A percentile compares a stretch with the other conserved stretches of the same genome.
Evolutionary conservation across 768 basidiomycete genomes (phyloP).

Genomic region (Suillus luteus): DNA sequence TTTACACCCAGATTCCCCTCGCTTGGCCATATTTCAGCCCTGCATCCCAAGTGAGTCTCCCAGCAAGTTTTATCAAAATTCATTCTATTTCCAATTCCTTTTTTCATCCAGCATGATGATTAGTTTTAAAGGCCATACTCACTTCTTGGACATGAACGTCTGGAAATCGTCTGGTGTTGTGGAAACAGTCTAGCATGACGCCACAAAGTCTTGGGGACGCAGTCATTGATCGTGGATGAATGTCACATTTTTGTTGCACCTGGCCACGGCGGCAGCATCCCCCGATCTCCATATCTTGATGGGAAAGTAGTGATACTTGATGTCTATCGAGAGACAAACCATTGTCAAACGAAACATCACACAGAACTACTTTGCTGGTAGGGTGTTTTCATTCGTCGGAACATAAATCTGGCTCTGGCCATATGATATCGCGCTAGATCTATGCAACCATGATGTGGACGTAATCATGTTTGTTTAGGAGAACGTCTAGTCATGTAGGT

Average conservation of each 20-base stretch:
- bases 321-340: background rate
- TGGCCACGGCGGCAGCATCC: slow-evolving; percentile 49
- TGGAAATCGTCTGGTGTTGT: slow-evolving; percentile 53
- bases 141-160: slow-evolving; percentile 58
- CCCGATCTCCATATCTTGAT: slow-evolving; percentile 47
- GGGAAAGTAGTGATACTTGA: slow-evolving; percentile 38
- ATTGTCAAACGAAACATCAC: background rate
- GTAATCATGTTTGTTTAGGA: slow-evolving; percentile 26
- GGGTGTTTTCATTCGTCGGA: slow-evolving; percentile 52
- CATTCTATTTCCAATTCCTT: background rate
- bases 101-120: slow-evolving; percentile 47
- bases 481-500: slow-evolving; percentile 18
- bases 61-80: background rate
- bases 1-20: slow-evolving; percentile 42
- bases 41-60: slow-evolving; percentile 45
- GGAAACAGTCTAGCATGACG: slow-evolving; percentile 36
- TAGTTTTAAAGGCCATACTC: slow-evolving; percentile 65
- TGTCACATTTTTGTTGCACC: slow-evolving; percentile 53
- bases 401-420: slow-evolving; percentile 46
- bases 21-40: slow-evolving; percentile 55
- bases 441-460: slow-evolving; percentile 30
- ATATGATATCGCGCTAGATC: slow-evolving; percentile 44
- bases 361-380: slow-evolving; percentile 53
- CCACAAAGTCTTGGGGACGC: slow-evolving; percentile 48
- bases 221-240: slow-evolving; percentile 33